A percentile compares a stretch with the other conserved stretches of the same genome.
Conservation (phyloP, 2,329 filamentous ascomycete species). For the Arthrobotrys entomopaga region DNA sequence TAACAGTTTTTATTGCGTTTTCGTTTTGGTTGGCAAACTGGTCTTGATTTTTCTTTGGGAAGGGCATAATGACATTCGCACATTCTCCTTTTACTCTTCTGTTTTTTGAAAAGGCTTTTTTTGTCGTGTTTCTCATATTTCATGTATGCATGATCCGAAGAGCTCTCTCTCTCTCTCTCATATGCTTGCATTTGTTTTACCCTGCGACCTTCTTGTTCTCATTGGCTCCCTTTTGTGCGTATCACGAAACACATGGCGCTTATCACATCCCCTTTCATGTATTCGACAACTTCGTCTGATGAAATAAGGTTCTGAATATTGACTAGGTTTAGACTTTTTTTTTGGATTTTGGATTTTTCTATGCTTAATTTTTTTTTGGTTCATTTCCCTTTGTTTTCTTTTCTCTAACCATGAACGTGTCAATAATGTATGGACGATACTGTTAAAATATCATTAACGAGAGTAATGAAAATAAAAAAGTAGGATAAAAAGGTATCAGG, state of each 20-base stretch:
- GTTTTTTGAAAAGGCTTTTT: background rate
- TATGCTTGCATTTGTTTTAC: slow-evolving; percentile 6
- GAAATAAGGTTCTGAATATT: background rate
- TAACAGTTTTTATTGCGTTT: too few species aligned
- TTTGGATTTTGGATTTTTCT: background rate
- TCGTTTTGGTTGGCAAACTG: too few species aligned
- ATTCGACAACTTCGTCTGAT: too few species aligned
- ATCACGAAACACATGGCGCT: slow-evolving; percentile 4
- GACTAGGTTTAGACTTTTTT: slow-evolving; percentile 1
- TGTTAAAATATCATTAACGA: slow-evolving; percentile 28
- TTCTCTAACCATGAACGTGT: slow-evolving; percentile 4
- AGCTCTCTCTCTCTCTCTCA: background rate
- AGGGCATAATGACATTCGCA: too few species aligned
- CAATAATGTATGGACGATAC: background rate
- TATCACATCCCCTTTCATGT: background rate
- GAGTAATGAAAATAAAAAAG: slow-evolving; percentile 10
- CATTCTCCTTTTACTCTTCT: background rate
- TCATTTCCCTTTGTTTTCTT: background rate
- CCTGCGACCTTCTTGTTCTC: background rate
- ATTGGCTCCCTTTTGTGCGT: background rate
- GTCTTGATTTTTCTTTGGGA: background rate
- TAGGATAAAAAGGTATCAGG: background rate
- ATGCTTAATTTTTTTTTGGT: slow-evolving; percentile 1
- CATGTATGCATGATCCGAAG: background rate
- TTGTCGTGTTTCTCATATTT: too few species aligned